Base-by-base conservation (phyloP, 2,329 filamentous ascomycete species). In the Aureobasidium leucospermi region DNA sequence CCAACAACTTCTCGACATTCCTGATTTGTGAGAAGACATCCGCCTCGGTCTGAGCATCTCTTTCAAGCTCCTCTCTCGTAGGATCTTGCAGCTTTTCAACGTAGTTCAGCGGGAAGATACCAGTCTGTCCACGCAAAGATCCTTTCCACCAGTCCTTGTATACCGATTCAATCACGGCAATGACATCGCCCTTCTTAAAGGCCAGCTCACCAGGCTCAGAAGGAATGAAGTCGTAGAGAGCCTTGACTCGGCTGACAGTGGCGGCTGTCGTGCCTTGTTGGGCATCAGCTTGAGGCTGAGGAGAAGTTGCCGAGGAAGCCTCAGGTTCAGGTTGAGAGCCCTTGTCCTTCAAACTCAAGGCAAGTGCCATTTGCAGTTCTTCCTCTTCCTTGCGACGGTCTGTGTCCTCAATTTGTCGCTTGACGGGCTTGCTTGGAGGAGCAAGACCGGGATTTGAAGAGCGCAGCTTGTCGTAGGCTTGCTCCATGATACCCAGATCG, bases 101-200 rank as follows among this genome's bases (percentile, higher is more conserved):
- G 70, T 99, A 99, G 76, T 99, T 99, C 65, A 99, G 82, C 6
- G 94, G 94, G 74, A 99, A 99, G 65, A 99, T 99, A 67, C 94
- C 94, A 6, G 91, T 96, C 74, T 96, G 90, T 19, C 94, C 94
- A 70, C 92, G 86, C 61, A 99, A 78, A 43, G 92, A 96, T 1
- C 94, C 94, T 67, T 96, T 93, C 94, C 94, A 99, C 94, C 94
- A 99, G 74, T 99, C 94, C 75, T 97, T 99, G 78, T 95, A 99
- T 1, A 97, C 94, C 1, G 92, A 96, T 74, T 97, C 94, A 42
- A 99, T 80, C 15, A 99, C 94, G 1, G 94, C 93, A 72, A 99
- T 99, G 42, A 97, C 88, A 71, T 99, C 94, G 31, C 94, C 93
- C 76, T 96, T 96, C 66, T 92, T 88, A 73, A 99, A 99, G 66